These are phyloP conservation scores for Globisporangium heterothallicum DNA, from an alignment of 352 stramenopile genomes.

Conservation along the genomic window DNA sequence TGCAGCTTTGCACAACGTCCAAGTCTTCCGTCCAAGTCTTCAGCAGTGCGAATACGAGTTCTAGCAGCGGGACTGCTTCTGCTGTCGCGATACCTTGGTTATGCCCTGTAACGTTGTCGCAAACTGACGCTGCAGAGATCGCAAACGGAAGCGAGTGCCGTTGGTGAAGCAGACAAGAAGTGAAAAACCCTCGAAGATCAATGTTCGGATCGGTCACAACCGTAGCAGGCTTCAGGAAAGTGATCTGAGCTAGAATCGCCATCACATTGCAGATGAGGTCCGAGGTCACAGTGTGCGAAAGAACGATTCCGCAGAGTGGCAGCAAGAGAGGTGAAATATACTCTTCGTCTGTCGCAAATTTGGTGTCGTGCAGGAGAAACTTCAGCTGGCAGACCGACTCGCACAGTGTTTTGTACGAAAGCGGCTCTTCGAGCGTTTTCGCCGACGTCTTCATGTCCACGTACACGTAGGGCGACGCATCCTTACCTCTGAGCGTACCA, in stretches of 20 bases:
- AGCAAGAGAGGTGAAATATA: conserved; percentile 15
- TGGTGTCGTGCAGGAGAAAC: conserved; percentile 18
- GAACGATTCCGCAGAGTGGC: conserved; percentile 18
- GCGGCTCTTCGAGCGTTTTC: not conserved
- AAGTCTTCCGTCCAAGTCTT: conserved; percentile 7
- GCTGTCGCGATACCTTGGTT: not conserved
- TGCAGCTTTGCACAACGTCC: conserved; percentile 3
- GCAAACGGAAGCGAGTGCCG: conserved; percentile 17
- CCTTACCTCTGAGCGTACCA: not conserved
- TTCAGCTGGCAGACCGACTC: conserved; percentile 16
- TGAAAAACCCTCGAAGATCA: conserved; percentile 16
- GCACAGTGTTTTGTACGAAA: conserved; percentile 12
- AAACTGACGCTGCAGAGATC: conserved; percentile 3
- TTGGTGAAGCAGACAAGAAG: conserved; percentile 22
- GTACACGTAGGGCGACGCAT: not conserved
- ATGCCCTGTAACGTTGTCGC: conserved; percentile 3
- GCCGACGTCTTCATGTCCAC: conserved; percentile 5
- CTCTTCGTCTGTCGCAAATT: conserved; percentile 12
- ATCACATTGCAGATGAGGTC: conserved; percentile 19
- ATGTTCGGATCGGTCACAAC: conserved; percentile 8
- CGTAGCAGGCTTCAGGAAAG: conserved; percentile 20
- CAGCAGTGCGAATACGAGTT: conserved; percentile 3
- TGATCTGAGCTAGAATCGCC: conserved; percentile 18
- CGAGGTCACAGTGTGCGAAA: conserved; percentile 19
- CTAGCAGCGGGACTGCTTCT: not conserved